Evolutionary conservation across 257 asterid genomes (phyloP).

Genomic region (Mitragyna speciosa): DNA sequence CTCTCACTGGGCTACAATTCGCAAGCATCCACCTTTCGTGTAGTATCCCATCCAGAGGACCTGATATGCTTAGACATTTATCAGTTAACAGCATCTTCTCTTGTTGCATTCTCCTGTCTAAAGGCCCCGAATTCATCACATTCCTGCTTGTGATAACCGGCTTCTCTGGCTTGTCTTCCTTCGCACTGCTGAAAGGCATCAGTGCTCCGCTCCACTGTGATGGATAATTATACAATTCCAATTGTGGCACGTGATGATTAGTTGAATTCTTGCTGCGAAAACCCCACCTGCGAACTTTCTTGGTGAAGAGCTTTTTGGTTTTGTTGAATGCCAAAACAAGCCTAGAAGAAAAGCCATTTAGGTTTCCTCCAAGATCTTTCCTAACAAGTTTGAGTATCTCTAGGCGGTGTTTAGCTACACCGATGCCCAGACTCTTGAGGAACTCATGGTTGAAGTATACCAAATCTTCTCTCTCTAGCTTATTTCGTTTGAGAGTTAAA

Average conservation of each 20-base stretch:
- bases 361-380: slow-evolving; percentile 35
- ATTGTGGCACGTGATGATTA: slow-evolving; percentile 3
- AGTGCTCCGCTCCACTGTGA: slow-evolving; percentile 48
- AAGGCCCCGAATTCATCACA: slow-evolving; percentile 60
- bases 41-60: slow-evolving; percentile 47
- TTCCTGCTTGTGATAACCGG: slow-evolving; percentile 24
- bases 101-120: slow-evolving; percentile 24
- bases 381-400: slow-evolving; percentile 68
- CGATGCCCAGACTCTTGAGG: slow-evolving; percentile 70
- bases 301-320: slow-evolving; percentile 54
- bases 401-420: slow-evolving; percentile 62
- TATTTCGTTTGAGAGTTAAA: slow-evolving; percentile 45
- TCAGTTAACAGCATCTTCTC: slow-evolving; percentile 30
- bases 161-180: slow-evolving; percentile 18
- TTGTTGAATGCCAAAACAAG: slow-evolving; percentile 55
- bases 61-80: slow-evolving; percentile 49
- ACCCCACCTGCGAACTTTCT: slow-evolving; percentile 41
- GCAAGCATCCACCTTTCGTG: slow-evolving; percentile 11
- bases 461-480: slow-evolving; percentile 61
- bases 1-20: slow-evolving; percentile 25
- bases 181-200: slow-evolving; percentile 28
- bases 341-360: slow-evolving; percentile 49
- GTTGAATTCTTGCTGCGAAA: slow-evolving; percentile 28
- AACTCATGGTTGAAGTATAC: slow-evolving; percentile 76
- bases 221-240: slow-evolving; percentile 34